Evolutionary conservation across 148 eudicot species (phyloP).

Genomic region (Chenopodium quinoa): DNA sequence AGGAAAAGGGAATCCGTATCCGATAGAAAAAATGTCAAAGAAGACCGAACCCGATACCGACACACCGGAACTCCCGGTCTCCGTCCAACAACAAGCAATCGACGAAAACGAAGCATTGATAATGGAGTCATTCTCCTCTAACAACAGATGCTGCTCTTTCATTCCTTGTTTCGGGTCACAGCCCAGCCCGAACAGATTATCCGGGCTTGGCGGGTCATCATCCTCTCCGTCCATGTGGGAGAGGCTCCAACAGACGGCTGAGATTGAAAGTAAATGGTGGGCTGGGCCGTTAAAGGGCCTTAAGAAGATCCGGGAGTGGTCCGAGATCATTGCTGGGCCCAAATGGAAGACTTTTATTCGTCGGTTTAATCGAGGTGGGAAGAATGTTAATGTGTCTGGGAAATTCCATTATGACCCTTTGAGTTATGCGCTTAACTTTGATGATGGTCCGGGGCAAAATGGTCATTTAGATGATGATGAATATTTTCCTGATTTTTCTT

Average conservation of each 20-base stretch:
- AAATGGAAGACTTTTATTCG: constrained; percentile 87
- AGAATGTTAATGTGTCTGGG: constrained; percentile 10
- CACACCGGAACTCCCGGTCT: background rate
- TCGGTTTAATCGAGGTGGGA: constrained; percentile 44
- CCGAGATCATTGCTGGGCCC: constrained; percentile 76
- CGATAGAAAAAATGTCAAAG: background rate
- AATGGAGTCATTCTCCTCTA: constrained; percentile 18
- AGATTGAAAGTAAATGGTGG: constrained; percentile 35
- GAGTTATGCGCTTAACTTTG: constrained; percentile 77
- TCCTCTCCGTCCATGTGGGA: constrained; percentile 37
- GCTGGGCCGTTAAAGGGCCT: constrained; percentile 48
- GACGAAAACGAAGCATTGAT: constrained; percentile 7
- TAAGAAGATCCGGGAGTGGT: constrained; percentile 74
- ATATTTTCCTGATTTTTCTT: constrained; percentile 36
- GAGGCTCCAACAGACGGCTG: constrained; percentile 34
- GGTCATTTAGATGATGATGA: constrained; percentile 35
- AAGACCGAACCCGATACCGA: background rate
- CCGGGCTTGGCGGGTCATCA: constrained; percentile 4
- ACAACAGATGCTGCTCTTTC: constrained; percentile 29
- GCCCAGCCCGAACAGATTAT: constrained; percentile 13
- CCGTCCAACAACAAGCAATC: background rate
- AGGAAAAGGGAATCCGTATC: background rate
- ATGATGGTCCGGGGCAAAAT: constrained; percentile 50
- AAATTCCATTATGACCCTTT: constrained; percentile 69
- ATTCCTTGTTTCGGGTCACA: constrained; percentile 27